phyloP scores from a whole-genome alignment of 2,329 filamentous ascomycete species.

The Lachnellula occidentalis region DNA sequence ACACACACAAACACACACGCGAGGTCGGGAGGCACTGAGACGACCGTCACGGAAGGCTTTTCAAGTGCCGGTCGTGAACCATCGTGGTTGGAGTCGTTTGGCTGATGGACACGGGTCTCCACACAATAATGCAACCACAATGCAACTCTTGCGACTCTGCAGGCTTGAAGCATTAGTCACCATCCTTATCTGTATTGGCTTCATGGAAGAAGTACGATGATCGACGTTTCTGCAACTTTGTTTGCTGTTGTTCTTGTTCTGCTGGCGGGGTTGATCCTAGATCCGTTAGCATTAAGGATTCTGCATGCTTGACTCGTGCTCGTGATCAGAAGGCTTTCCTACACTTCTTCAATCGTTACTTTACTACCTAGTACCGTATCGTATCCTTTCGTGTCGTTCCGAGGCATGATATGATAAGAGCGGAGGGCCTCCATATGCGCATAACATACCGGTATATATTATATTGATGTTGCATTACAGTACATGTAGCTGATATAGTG shows the following conservation, averaged over 20 bases:
- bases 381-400: too few species aligned
- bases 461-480: too few species aligned
- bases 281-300: not conserved
- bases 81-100: slow-evolving; percentile 1
- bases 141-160: not conserved
- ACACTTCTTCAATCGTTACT: too few species aligned
- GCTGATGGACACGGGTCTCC: not conserved
- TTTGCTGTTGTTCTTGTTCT: not conserved
- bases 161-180: not conserved
- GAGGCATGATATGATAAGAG: not conserved
- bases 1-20: slow-evolving; percentile 1
- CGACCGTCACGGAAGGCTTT: slow-evolving; percentile 1
- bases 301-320: not conserved
- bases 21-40: slow-evolving; percentile 3
- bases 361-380: too few species aligned
- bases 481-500: too few species aligned
- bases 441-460: too few species aligned
- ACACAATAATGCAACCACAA: not conserved
- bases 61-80: slow-evolving; percentile 4
- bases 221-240: slow-evolving; percentile 3
- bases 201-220: not conserved
- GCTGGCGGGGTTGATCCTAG: not conserved
- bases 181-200: not conserved
- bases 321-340: not conserved
- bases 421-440: not conserved